Conservation (phyloP, 768 basidiomycete species). For the Boletus pseudopeckii region DNA sequence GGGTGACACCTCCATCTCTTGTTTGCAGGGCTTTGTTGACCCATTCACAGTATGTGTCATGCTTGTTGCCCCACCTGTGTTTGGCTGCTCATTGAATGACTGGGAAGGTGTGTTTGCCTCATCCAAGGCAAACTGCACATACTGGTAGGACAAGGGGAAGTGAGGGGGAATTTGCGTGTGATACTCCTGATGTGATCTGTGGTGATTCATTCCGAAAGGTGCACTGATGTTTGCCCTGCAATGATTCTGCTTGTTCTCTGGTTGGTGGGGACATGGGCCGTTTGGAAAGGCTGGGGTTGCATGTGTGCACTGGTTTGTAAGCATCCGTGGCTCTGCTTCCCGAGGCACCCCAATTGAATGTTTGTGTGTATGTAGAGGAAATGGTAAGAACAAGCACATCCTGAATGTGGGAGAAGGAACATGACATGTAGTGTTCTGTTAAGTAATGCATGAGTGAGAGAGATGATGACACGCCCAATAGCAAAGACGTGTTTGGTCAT, state of each 20-base stretch:
- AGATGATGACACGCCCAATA: not conserved
- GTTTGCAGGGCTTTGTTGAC: not conserved
- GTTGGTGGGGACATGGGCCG: not conserved
- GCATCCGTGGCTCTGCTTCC: too few relatives aligned
- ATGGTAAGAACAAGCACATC: too few relatives aligned
- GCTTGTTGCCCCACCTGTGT: not conserved
- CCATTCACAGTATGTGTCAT: not conserved
- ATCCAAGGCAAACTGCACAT: not conserved
- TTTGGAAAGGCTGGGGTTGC: not conserved
- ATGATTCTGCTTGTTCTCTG: not conserved
- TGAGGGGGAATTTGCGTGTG: too few relatives aligned
- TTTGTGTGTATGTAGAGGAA: too few relatives aligned
- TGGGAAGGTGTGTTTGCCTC: not conserved
- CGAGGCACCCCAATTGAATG: too few relatives aligned
- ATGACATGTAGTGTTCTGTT: too few relatives aligned
- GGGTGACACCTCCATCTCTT: accelerated
- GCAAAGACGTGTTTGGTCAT: not conserved
- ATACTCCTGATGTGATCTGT: too few relatives aligned
- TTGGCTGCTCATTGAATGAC: not conserved
- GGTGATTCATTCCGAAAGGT: not conserved
- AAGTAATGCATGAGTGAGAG: too few relatives aligned
- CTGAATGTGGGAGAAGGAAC: too few relatives aligned
- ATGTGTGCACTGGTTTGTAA: too few relatives aligned
- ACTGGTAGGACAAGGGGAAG: not conserved
- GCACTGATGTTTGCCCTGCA: not conserved